These are phyloP conservation scores for Yamadazyma dendronema DNA, from an alignment of 1,139 yeast genomes.

Conservation along the genomic window DNA sequence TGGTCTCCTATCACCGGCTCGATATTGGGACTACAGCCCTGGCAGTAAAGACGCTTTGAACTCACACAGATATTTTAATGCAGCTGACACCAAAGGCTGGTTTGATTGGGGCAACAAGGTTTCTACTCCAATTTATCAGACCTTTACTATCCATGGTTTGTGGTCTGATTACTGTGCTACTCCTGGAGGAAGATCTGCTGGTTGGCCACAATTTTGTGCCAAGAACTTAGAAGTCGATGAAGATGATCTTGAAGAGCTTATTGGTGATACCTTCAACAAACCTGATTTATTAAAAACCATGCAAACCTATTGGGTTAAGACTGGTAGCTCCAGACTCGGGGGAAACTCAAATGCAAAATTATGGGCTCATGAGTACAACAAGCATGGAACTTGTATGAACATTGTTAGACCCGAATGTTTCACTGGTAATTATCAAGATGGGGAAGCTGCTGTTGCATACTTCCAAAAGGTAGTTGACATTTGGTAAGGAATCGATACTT, in stretches of 20 bases:
- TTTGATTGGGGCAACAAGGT: neutral
- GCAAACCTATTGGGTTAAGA: constrained; percentile 38
- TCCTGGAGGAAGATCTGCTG: constrained; percentile 19
- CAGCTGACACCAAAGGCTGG: neutral
- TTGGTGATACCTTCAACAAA: constrained; percentile 28
- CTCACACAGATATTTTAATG: neutral
- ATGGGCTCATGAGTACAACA: constrained; percentile 46
- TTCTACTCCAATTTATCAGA: constrained; percentile 16
- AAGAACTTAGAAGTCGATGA: constrained; percentile 28
- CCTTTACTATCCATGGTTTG: constrained; percentile 43
- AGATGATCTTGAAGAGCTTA: constrained; percentile 27
- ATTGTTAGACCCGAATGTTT: constrained; percentile 39
- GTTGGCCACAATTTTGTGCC: constrained; percentile 31
- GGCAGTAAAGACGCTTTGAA: constrained; percentile 13
- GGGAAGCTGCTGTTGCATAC: constrained; percentile 33
- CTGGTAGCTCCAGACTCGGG: constrained; percentile 32
- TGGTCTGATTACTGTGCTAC: constrained; percentile 40
- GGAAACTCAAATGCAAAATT: constrained; percentile 25
- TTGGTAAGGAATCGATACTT: constrained; percentile 36
- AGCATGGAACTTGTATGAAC: constrained; percentile 47
- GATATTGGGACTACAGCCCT: constrained; percentile 41
- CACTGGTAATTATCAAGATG: constrained; percentile 26
- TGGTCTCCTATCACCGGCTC: constrained; percentile 39
- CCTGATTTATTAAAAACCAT: constrained; percentile 29
- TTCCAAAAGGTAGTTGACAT: constrained; percentile 35